phyloP scores from a whole-genome alignment of 2,329 filamentous ascomycete genomes.

The Diplodia intermedia region DNA sequence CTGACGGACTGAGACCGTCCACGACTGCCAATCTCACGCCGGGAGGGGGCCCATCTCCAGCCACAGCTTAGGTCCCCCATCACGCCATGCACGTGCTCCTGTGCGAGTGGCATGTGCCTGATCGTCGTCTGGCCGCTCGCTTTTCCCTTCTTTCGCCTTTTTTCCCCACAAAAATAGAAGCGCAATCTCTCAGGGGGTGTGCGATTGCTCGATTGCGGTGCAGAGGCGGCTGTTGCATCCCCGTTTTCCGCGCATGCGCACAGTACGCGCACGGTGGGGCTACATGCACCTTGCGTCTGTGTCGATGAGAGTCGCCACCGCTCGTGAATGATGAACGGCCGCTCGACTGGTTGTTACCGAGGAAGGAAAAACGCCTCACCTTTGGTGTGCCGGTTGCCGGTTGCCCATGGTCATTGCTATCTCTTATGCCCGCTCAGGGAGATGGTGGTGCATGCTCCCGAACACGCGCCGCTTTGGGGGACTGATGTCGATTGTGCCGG shows the following conservation, averaged over 20 bases:
- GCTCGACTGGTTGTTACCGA: no score
- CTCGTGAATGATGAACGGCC: no score
- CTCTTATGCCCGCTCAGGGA: no score
- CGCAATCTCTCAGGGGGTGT: conserved; percentile 34
- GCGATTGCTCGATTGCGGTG: background rate
- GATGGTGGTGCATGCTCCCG: no score
- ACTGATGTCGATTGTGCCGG: no score
- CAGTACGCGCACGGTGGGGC: background rate
- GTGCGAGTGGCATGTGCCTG: no score
- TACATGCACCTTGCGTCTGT: background rate
- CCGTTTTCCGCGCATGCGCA: background rate
- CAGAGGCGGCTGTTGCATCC: background rate
- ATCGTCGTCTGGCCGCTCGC: background rate
- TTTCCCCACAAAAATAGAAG: conserved; percentile 3
- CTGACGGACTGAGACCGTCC: background rate
- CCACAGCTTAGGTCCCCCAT: background rate
- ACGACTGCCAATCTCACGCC: background rate
- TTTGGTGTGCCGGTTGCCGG: no score
- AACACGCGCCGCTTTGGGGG: no score
- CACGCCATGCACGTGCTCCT: conserved; percentile 20
- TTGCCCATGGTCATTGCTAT: no score
- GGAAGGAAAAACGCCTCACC: no score
- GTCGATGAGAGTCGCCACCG: background rate
- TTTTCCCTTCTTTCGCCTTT: background rate
- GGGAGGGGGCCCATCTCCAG: background rate